These are phyloP conservation scores for Scutellaria barbata DNA, from an alignment of 257 asterid genomes.

Conservation along the genomic window DNA sequence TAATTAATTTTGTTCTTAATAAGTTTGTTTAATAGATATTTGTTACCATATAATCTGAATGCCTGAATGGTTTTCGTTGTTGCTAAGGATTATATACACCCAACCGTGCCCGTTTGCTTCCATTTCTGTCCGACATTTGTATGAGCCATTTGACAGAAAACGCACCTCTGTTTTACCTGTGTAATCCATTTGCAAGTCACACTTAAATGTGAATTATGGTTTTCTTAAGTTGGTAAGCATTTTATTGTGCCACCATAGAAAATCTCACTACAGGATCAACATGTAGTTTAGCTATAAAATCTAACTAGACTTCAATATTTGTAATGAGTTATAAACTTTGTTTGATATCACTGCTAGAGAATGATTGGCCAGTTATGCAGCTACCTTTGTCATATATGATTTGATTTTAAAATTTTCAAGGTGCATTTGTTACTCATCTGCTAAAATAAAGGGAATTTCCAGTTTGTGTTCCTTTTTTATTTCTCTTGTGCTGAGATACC, in stretches of 20 bases:
- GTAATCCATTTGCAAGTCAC: constrained; percentile 3
- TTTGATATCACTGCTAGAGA: constrained; percentile 15
- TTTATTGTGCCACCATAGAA: constrained; percentile 11
- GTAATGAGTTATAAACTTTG: constrained; percentile 11
- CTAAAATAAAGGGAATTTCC: constrained; percentile 10
- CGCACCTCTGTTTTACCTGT: constrained; percentile 14
- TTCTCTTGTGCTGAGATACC: constrained; percentile 34
- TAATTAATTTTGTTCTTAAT: constrained; percentile 8
- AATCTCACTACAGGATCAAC: constrained; percentile 4
- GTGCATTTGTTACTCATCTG: constrained; percentile 19
- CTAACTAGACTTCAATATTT: constrained; percentile 22
- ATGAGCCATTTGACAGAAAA: constrained; percentile 12
- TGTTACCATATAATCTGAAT: constrained; percentile 19
- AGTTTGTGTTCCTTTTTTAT: constrained; percentile 7
- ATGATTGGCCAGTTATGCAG: constrained; percentile 20
- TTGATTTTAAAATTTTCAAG: neutral
- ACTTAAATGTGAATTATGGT: constrained; percentile 22
- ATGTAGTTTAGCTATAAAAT: constrained; percentile 22
- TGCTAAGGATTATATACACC: constrained; percentile 19
- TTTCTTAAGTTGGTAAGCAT: constrained; percentile 24
- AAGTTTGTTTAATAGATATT: constrained; percentile 16
- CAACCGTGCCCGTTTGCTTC: neutral
- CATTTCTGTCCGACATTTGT: constrained; percentile 19
- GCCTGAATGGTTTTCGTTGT: constrained; percentile 17
- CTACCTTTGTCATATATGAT: constrained; percentile 23